Evolutionary conservation across 805 yeast species (phyloP), one percentile per base, ranked within the genome.

Genomic region (Starmerella gropengiesseri): DNA sequence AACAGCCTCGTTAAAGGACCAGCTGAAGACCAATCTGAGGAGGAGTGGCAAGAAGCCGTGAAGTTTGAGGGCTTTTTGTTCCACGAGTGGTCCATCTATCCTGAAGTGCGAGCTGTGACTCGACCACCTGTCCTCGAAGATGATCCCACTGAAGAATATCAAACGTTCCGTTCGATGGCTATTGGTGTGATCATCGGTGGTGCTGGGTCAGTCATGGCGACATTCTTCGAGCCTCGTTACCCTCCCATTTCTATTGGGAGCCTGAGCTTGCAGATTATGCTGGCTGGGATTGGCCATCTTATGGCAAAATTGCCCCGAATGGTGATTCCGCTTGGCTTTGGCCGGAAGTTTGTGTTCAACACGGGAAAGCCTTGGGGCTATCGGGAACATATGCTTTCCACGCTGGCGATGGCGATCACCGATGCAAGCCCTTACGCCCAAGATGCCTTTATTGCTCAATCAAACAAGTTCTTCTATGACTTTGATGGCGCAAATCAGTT

Each of bases 351-450:
- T 11, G 37, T 35, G 14, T 13, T 29, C 25, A 19, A 20, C 18
- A 13, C 75, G 41, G 77, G 75, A 53, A 78, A 80, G 2, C 78
- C 78, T n/a, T 51, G 55, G 55, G 62, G 66, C 22, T 64, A 59
- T 48, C 78, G 78, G 54, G 84, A 78, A 54, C 83, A 78, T 57
- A 74, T 75, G 77, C 65, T 78, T 45, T 65, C 78, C 1, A 73
- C 83, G 2, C 55, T 60, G 12, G 46, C 55, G 25, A 55, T 55
- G 49, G 46, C 53, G n/a, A 55, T 54, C 2, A 30, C 55, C 2
- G 44, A 45, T 14, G 55, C 57, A 4, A 31, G 35, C 26, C 49
- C 49, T 23, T 56, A 55, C 41, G 46, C 54, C 5, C 45, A 50
- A 36, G 31, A 29, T 31, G 65, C 65, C 40, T 60, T 61, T 26